A percentile compares a stretch with the other conserved stretches of the same genome.
phyloP scores from a whole-genome alignment of 805 yeast genomes.

The Hanseniaspora singularis region DNA sequence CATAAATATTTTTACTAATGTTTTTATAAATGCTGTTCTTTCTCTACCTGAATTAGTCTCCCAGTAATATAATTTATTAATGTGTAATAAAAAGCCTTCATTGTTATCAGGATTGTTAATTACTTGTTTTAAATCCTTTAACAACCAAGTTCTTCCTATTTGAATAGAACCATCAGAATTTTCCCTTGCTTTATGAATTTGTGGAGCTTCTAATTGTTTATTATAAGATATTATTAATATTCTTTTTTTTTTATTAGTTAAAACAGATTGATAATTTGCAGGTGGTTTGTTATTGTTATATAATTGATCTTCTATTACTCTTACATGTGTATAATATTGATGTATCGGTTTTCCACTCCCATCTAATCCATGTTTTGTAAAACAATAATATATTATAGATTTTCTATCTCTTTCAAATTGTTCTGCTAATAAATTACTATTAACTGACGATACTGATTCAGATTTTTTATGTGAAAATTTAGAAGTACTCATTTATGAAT shows the following conservation, averaged over 20 bases:
- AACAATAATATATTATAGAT: conserved; percentile 38
- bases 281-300: conserved; percentile 65
- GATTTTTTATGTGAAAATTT: conserved; percentile 24
- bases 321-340: conserved; percentile 62
- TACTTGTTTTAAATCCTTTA: conserved; percentile 53
- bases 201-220: conserved; percentile 53
- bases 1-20: conserved; percentile 41
- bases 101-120: conserved; percentile 42
- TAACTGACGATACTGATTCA: conserved; percentile 27
- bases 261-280: conserved; percentile 29
- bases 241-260: conserved; percentile 46
- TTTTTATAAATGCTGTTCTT: conserved; percentile 45
- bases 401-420: conserved; percentile 48
- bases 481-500: background rate
- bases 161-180: conserved; percentile 64
- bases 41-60: conserved; percentile 47
- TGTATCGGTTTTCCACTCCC: conserved; percentile 36
- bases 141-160: conserved; percentile 86
- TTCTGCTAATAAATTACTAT: conserved; percentile 36
- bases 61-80: conserved; percentile 82
- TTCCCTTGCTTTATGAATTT: conserved; percentile 76
- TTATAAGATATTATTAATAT: conserved; percentile 43
- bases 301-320: conserved; percentile 61
- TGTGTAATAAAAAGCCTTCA: conserved; percentile 45
- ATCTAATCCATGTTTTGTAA: conserved; percentile 33